Conservation (phyloP, 257 asterid species). For the Nyctanthes arbortristis region DNA sequence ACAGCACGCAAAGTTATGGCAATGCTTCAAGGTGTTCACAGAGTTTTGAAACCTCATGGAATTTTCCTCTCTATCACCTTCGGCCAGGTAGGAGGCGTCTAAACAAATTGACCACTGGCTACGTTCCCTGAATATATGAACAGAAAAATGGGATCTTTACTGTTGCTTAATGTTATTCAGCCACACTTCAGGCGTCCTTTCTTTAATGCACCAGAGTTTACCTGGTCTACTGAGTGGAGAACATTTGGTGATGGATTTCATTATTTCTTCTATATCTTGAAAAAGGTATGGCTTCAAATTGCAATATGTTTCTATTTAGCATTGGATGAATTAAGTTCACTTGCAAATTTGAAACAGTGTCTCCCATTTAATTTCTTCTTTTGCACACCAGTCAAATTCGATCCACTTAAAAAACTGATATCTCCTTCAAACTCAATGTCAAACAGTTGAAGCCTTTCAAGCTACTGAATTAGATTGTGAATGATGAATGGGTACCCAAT, state of each 20-base stretch:
- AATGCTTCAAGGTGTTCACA: constrained; percentile 83
- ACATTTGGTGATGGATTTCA: constrained; percentile 95
- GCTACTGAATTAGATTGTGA: neutral
- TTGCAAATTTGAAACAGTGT: neutral
- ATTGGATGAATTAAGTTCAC: neutral
- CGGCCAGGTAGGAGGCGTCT: constrained; percentile 69
- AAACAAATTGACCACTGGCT: neutral
- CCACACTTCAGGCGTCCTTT: constrained; percentile 90
- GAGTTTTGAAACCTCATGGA: constrained; percentile 82
- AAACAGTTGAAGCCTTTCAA: too few species aligned
- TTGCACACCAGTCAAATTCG: too few species aligned
- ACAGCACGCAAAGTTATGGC: constrained; percentile 71
- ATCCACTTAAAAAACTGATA: too few species aligned
- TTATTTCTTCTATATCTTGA: constrained; percentile 80
- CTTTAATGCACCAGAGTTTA: constrained; percentile 63
- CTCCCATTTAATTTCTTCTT: neutral
- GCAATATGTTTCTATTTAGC: neutral
- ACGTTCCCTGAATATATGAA: neutral
- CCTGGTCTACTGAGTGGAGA: constrained; percentile 85
- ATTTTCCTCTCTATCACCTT: constrained; percentile 82
- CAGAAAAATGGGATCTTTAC: neutral
- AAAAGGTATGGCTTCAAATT: constrained; percentile 53
- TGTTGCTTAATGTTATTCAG: constrained; percentile 36
- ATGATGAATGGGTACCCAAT: constrained; percentile 13
- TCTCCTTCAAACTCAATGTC: too few species aligned